Conservation (phyloP, 2,329 filamentous ascomycete species). For the Endocalyx cinctus region DNA sequence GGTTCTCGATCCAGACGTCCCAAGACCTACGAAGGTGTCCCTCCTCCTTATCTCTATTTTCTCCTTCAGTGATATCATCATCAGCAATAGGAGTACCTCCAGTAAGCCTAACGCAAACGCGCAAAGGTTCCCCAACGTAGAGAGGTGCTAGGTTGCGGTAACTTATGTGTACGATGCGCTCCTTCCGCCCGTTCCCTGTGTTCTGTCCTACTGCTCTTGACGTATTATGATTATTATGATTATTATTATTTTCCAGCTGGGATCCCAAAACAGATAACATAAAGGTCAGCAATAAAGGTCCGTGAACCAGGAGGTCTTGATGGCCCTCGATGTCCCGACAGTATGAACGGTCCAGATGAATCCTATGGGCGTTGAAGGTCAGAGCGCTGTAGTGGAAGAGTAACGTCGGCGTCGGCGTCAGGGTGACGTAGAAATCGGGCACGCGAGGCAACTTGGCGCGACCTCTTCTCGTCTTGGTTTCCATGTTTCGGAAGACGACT, state of each 20-base stretch:
- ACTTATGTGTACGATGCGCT: slow-evolving; percentile 52
- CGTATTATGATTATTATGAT: no score
- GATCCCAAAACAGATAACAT: slow-evolving; percentile 64
- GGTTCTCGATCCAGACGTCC: slow-evolving; percentile 63
- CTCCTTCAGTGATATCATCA: no score
- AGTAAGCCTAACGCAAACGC: slow-evolving; percentile 61
- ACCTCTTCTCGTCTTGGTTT: no score
- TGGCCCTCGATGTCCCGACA: slow-evolving; percentile 69
- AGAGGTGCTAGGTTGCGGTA: slow-evolving; percentile 82
- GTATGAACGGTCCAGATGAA: slow-evolving; percentile 77
- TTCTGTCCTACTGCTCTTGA: no score
- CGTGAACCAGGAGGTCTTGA: slow-evolving; percentile 74
- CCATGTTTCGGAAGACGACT: no score
- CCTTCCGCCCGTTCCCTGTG: not conserved
- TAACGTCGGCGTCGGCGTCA: slow-evolving; percentile 64
- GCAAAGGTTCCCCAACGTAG: slow-evolving; percentile 68
- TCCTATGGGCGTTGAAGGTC: slow-evolving; percentile 86
- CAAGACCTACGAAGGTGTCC: slow-evolving; percentile 33
- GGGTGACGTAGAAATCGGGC: slow-evolving; percentile 38
- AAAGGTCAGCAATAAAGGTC: slow-evolving; percentile 73
- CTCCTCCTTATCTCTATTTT: not conserved
- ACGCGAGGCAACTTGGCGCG: slow-evolving; percentile 26
- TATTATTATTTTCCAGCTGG: no score
- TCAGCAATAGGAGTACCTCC: no score
- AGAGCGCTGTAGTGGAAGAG: slow-evolving; percentile 90